Evolutionary conservation across 768 basidiomycete species (phyloP), one percentile per base, ranked within the genome.

Genomic region (Collybiopsis confluens): DNA sequence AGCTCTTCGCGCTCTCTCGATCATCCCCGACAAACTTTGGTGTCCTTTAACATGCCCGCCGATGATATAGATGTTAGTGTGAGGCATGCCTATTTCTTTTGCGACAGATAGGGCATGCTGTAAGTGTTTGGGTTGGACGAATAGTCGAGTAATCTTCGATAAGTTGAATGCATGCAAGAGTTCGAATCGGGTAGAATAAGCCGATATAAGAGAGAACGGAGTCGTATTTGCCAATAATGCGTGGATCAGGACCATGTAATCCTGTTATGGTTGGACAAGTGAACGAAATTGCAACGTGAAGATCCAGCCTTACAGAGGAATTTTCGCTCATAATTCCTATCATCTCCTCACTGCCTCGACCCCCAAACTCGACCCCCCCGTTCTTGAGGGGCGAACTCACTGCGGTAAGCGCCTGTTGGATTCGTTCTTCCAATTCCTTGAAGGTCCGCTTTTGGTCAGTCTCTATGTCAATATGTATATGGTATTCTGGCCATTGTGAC

Each of bases 321-420:
- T 90, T 91, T 43, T 85, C 77, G 65, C 80, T 81, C 62, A 89
- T 76, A 15, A 91, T 79, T 5, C 86, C 89, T 18, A 89, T 73
- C 21, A 88, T 78, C 49, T 86, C 83, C 0, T 44, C 50, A 21
- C 72, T 73, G 18, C 76, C 70, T 38, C 70, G 70, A 0, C 65
- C 64, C 4, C 65, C 61, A 10, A 90, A 62, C 0, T 78, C 85
- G 1, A 87, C 69, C 0, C 88, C 86, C 0, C 85, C 85, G 16
- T 76, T 63, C 0, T 68, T 58, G 11, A 68, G 54, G 4, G 78
- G 71, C n/a, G 69, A 63, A 2, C 69, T 77, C 11, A 89, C 70
- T 0, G 79, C 84, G 0, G 85, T 86, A 2, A 82, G 78, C 15
- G 78, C 77, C 46, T 81, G 73, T 8, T 73, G 69, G 0, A 88